These are phyloP conservation scores for Hepatocystis sp. DNA, from an alignment of 169 alveolate genomes.

Conservation along the genomic window DNA sequence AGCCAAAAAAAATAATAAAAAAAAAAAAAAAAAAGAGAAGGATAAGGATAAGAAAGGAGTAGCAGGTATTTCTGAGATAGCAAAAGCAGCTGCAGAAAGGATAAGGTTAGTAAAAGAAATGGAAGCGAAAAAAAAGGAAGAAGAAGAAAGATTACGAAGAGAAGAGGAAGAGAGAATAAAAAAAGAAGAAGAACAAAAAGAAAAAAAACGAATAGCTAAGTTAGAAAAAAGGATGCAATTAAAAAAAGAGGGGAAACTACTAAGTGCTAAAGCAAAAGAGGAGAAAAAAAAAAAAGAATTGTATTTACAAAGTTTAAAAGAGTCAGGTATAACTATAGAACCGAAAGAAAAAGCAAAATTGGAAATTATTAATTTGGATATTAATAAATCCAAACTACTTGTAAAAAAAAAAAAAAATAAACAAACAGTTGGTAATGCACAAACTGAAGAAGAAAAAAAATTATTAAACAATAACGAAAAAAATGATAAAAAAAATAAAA, in stretches of 20 bases:
- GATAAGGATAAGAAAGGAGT: conserved; percentile 57
- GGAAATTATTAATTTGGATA: conserved; percentile 34
- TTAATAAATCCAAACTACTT: conserved; percentile 36
- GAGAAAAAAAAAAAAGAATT: conserved; percentile 85
- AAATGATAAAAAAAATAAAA: conserved; percentile 17
- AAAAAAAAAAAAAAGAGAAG: conserved; percentile 77
- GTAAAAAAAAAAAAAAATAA: conserved; percentile 63
- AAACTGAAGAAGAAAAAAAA: conserved; percentile 6
- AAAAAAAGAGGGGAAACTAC: conserved; percentile 88
- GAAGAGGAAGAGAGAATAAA: conserved; percentile 86
- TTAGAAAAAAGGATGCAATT: conserved; percentile 87
- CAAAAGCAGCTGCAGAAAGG: conserved; percentile 89
- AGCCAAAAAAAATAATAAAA: conserved; percentile 75
- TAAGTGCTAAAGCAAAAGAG: conserved; percentile 86
- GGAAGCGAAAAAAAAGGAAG: conserved; percentile 77
- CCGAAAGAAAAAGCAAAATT: conserved; percentile 71
- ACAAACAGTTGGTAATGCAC: neutral
- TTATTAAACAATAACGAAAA: conserved; percentile 6
- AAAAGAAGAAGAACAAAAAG: conserved; percentile 87
- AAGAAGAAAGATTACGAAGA: conserved; percentile 82
- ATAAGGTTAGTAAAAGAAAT: conserved; percentile 80
- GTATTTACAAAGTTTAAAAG: conserved; percentile 83
- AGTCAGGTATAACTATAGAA: conserved; percentile 77
- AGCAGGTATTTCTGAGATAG: conserved; percentile 81
- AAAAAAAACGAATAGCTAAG: conserved; percentile 84